Percentiles rank a stretch among this genome's conserved stretches.
phyloP scores from a whole-genome alignment of 306 rosid genomes.

The Clitoria ternatea region DNA sequence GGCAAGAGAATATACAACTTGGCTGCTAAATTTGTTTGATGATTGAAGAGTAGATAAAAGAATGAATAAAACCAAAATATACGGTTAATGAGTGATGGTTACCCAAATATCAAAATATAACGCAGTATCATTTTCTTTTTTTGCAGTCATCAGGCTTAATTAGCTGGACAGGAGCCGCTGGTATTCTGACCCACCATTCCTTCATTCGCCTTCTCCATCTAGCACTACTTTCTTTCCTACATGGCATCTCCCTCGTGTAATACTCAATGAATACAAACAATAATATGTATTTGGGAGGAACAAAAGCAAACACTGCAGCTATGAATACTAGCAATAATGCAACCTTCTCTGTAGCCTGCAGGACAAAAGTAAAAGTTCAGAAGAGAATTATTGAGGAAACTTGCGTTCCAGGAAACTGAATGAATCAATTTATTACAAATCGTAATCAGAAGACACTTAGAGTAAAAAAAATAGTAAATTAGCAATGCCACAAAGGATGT shows the following conservation, averaged over 20 bases:
- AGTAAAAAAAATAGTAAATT: neutral
- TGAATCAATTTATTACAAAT: neutral
- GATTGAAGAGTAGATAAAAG: constrained; percentile 6
- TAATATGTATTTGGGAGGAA: constrained; percentile 52
- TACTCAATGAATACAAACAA: constrained; percentile 53
- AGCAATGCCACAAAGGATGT: neutral
- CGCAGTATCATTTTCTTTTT: constrained; percentile 52
- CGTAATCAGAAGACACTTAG: neutral
- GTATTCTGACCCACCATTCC: constrained; percentile 96
- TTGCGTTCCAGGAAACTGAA: neutral
- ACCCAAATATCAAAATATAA: neutral
- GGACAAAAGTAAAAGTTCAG: constrained; percentile 1
- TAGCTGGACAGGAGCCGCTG: constrained; percentile 94
- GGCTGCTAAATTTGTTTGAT: neutral
- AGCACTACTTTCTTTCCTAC: constrained; percentile 65
- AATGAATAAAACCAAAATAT: neutral
- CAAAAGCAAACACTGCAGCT: constrained; percentile 65
- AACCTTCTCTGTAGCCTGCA: constrained; percentile 81
- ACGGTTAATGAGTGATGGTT: neutral
- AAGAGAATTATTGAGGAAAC: neutral
- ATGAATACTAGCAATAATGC: constrained; percentile 48
- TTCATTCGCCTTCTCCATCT: constrained; percentile 59
- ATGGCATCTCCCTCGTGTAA: constrained; percentile 84
- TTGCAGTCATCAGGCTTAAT: constrained; percentile 53
- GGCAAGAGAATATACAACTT: constrained; percentile 11